Evolutionary conservation across 2,329 filamentous ascomycete genomes (phyloP).

Genomic region (Didymosphaeria variabile): DNA sequence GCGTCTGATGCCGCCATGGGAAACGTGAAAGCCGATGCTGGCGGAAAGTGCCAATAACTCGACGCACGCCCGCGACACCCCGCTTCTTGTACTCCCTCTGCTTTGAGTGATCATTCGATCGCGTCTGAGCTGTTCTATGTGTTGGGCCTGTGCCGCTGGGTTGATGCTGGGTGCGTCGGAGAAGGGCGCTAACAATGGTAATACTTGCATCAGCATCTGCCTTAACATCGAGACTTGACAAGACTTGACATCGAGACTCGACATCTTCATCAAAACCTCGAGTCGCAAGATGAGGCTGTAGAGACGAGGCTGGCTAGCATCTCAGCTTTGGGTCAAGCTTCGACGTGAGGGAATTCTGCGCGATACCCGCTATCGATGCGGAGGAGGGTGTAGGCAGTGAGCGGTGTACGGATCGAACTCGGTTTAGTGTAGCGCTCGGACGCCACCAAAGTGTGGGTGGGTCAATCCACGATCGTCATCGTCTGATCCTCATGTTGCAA

Average conservation of each 20-base stretch:
- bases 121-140: background rate
- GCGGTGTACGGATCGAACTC: constrained; percentile 24
- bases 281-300: background rate
- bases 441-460: constrained; percentile 8
- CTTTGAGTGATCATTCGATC: background rate
- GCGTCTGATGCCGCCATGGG: background rate
- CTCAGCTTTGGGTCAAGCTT: constrained; percentile 1
- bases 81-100: background rate
- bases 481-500: constrained; percentile 15
- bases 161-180: constrained; percentile 11
- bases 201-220: background rate
- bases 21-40: constrained; percentile 6
- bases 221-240: background rate
- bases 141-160: constrained; percentile 2
- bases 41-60: background rate
- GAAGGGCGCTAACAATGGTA: constrained; percentile 3
- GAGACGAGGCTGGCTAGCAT: background rate
- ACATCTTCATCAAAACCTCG: background rate
- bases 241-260: background rate
- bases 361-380: constrained; percentile 23
- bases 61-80: background rate
- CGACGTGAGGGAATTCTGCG: constrained; percentile 1
- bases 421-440: constrained; percentile 7
- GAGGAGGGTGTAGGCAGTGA: constrained; percentile 20
- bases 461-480: constrained; percentile 23